Base-by-base conservation (phyloP, 2,329 filamentous ascomycete species). In the Gaeumannomyces sp. region DNA sequence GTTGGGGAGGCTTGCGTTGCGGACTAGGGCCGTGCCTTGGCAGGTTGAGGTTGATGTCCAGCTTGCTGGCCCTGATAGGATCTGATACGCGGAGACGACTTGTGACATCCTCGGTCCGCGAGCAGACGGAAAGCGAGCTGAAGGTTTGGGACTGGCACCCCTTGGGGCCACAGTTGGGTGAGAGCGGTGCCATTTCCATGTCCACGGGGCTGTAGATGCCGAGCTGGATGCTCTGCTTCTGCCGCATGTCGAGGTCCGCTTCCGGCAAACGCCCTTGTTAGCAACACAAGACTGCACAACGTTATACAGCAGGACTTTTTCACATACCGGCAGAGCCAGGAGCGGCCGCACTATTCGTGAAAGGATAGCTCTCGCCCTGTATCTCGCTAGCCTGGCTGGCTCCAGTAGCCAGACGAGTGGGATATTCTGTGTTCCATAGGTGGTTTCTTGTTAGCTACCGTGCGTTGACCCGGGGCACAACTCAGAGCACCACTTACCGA, bases 81-180 rank as follows among this genome's bases (percentile, higher is more conserved):
- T 64, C 63, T 56, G 68, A 66, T 19, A 71, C 38, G 27, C 57
- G 59, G 7, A 71, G 68, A 58, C 65, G 60, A 27, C 68, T 61
- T 53, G 72, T 70, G 25, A 74, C 64, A 64, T 74, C 71, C 28
- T 66, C 66, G 28, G 70, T 65, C 27, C 66, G 65, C 19, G 67
- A 64, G 61, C 72, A 73, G 25, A 73, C 62, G 19, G 70, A 70
- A 27, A 74, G 66, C 25, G 70, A 68, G 64, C 66, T 66, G 67
- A 71, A 69, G 38, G 64, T 67, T 22, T 61, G 63, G 64, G 69
- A 70, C 35, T 65, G 59, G 61, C 72, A 71, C 45, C 70, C 56
- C 45, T 66, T 66, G 1, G 70, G 67, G 59, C 68, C 67, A 66
- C 71, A 71, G 14, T 63, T 33, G 28, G 71, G 70, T 31, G 63